These are phyloP conservation scores for Chlorella sp. DNA, from an alignment of 139 green algal species.

Conservation along the genomic window DNA sequence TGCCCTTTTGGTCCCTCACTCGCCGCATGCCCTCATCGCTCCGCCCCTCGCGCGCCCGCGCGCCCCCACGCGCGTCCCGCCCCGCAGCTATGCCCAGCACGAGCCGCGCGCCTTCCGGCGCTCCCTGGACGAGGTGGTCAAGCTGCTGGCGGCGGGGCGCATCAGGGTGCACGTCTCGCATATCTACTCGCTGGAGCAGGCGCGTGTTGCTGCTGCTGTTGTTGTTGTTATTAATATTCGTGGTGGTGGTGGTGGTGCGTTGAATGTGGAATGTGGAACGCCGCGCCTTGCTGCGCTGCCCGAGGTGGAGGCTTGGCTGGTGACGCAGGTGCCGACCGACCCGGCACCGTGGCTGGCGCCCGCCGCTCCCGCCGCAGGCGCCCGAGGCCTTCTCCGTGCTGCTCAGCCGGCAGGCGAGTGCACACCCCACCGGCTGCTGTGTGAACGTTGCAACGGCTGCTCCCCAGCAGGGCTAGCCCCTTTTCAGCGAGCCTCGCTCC, in stretches of 20 bases:
- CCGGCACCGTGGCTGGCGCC: too few relatives aligned
- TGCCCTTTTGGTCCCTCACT: constrained; percentile 13
- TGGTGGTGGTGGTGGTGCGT: too few relatives aligned
- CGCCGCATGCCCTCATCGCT: background rate
- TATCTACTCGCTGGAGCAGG: constrained; percentile 29
- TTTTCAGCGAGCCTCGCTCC: background rate
- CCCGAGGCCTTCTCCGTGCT: constrained; percentile 62
- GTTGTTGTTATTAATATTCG: too few relatives aligned
- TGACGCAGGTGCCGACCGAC: too few relatives aligned
- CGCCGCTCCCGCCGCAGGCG: constrained; percentile 28
- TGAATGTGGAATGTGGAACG: too few relatives aligned
- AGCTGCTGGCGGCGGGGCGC: constrained; percentile 49
- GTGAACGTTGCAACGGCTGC: background rate
- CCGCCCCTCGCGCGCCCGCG: too few relatives aligned
- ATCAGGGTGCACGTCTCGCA: constrained; percentile 63
- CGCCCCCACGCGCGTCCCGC: too few relatives aligned
- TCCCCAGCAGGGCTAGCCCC: background rate
- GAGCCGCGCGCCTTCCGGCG: constrained; percentile 57
- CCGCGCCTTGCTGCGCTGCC: too few relatives aligned
- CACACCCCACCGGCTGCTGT: background rate
- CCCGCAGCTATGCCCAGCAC: constrained; percentile 29
- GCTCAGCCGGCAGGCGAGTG: constrained; percentile 25
- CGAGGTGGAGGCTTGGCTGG: too few relatives aligned
- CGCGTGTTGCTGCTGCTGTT: too few relatives aligned
- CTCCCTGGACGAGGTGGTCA: constrained; percentile 59